Evolutionary conservation across 805 yeast genomes (phyloP).

Genomic region (Saturnispora saitoi): DNA sequence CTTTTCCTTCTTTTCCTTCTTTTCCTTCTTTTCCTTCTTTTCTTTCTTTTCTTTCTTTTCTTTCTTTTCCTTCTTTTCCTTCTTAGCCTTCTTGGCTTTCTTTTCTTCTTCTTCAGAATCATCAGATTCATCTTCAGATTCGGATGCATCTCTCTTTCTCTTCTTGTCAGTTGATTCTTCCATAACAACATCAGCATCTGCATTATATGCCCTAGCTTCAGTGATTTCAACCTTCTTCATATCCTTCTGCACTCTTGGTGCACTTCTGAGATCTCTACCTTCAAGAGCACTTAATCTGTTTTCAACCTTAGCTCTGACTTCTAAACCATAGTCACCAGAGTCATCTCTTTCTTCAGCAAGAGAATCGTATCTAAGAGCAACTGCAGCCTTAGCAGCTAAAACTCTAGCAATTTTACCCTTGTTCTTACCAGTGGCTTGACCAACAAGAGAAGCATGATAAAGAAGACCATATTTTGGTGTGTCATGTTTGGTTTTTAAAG

Average conservation of each 20-base stretch:
- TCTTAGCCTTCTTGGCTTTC: constrained; percentile 19
- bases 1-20: constrained; percentile 26
- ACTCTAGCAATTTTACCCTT: constrained; percentile 99
- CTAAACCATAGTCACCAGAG: constrained; percentile 86
- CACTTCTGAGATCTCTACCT: constrained; percentile 92
- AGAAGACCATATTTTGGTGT: constrained; percentile 97
- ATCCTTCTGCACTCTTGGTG: constrained; percentile 73
- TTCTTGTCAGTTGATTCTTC: constrained; percentile 16
- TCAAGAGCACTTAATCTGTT: constrained; percentile 88
- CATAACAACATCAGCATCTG: constrained; percentile 65
- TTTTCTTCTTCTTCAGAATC: constrained; percentile 18
- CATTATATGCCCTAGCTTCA: constrained; percentile 83
- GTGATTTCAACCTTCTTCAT: constrained; percentile 80
- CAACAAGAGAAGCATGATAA: constrained; percentile 94
- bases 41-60: constrained; percentile 21
- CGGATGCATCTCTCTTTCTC: constrained; percentile 20
- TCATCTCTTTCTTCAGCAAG: constrained; percentile 95
- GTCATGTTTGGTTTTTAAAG: constrained; percentile 95
- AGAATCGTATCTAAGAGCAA: constrained; percentile 93
- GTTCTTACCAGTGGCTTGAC: constrained; percentile 96
- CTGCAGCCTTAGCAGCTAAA: constrained; percentile 97
- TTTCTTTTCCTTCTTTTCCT: constrained; percentile 18
- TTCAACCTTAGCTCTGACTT: constrained; percentile 89
- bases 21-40: constrained; percentile 16
- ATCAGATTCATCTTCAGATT: constrained; percentile 21